Evolutionary conservation across 352 stramenopile species (phyloP).

Genomic region (Globisporangium spiculum): DNA sequence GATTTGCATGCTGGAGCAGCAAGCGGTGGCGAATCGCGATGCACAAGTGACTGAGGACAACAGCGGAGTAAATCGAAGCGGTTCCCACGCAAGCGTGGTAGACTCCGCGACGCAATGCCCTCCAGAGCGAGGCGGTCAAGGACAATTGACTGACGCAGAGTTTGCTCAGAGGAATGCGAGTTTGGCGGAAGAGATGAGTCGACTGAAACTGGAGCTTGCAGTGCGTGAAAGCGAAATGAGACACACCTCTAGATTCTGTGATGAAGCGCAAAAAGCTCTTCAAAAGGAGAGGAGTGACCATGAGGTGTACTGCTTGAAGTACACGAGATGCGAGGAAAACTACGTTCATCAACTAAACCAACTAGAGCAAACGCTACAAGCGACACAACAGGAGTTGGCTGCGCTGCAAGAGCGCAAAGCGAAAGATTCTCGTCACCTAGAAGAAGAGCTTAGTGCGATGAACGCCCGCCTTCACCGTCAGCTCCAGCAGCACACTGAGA

Average conservation of each 20-base stretch:
- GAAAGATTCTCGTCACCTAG: background rate
- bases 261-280: background rate
- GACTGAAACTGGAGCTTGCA: background rate
- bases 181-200: background rate
- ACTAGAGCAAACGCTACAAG: background rate
- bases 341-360: background rate
- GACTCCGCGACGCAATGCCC: slow-evolving; percentile 1
- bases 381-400: slow-evolving; percentile 8
- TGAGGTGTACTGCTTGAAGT: background rate
- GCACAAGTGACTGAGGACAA: background rate
- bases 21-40: slow-evolving; percentile 8
- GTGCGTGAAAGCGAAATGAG: background rate
- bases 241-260: background rate
- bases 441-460: background rate
- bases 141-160: background rate
- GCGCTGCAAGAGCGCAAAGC: slow-evolving; percentile 11
- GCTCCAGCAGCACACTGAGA: background rate
- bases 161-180: background rate
- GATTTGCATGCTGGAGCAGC: slow-evolving; percentile 19
- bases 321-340: background rate
- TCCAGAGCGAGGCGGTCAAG: background rate
- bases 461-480: background rate
- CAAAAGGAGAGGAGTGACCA: background rate
- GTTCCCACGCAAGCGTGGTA: background rate
- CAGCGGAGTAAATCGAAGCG: background rate